Base-by-base conservation (phyloP, 768 basidiomycete species). In the Boletus tylopilopsis region DNA sequence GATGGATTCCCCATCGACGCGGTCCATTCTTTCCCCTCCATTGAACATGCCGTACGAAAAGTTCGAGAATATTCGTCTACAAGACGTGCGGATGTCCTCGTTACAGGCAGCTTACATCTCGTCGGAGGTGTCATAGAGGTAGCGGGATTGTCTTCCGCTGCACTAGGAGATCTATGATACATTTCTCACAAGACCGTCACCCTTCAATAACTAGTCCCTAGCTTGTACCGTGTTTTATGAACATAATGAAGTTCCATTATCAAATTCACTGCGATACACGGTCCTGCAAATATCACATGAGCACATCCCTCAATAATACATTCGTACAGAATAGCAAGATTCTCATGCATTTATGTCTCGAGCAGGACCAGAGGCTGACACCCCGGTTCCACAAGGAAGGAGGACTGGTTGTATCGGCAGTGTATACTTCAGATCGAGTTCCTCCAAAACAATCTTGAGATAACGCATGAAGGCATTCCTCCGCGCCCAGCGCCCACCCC, bases 111-210 rank as follows among this genome's bases (percentile, higher is more conserved):
- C 68, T 66, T 99, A 54, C 94, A 94, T 70, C 78, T 99, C 15
- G 84, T 98, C 7, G 96, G 96, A 18, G 96, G 96, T 2, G 74
- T 94, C 12, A 87, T 98, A 46, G 95, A 97, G 63, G 93, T 90
- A 13, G 89, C 93, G 16, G 86, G 83, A 19, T 66, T 98, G 34
- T 79, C 86, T n/a, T 77, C 83, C 27, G 71, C 77, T 48, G 84
- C 85, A 29, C 69, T 91, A 45, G 85, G 70, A 64, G 61, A 64
- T 52, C 51, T 65, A 27, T 64, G 46, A 34, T 11, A 3, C 29
- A 11, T 21, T 13, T 22, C 6, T 15, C 42, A n/a, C n/a, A n/a
- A n/a, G n/a, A n/a, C n/a, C n/a, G n/a, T n/a, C n/a, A n/a, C n/a
- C n/a, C n/a, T n/a, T 49, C 39, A 23, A 46, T 37, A 41, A 5